Conservation (phyloP, 495 filamentous ascomycete genomes). For the Penicillium cosmopolitanum region DNA sequence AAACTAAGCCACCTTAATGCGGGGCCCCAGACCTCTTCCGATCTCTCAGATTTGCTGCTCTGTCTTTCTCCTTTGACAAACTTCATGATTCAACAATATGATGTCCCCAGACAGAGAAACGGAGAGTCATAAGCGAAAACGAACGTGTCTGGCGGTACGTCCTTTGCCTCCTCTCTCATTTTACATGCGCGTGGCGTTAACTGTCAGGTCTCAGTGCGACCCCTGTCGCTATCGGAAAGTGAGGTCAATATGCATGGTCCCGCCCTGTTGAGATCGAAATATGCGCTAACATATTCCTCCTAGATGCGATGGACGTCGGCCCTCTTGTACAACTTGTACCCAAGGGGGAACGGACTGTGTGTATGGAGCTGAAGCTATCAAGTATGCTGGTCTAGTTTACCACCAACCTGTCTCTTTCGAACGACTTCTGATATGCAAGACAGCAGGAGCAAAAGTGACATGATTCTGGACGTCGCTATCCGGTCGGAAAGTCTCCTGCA, state of each 20-base stretch:
- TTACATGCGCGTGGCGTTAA: neutral
- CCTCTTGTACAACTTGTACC: constrained; percentile 17
- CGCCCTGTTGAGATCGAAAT: neutral
- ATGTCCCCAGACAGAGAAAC: constrained; percentile 8
- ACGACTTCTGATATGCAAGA: neutral
- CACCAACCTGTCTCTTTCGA: neutral
- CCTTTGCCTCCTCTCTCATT: neutral
- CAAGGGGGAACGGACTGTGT: constrained; percentile 11
- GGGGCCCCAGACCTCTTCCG: constrained; percentile 5
- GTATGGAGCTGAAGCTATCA: constrained; percentile 18
- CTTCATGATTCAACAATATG: constrained; percentile 1
- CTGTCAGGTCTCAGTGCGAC: constrained; percentile 2
- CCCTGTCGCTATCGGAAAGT: constrained; percentile 20
- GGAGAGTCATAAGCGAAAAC: constrained; percentile 14
- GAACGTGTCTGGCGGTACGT: constrained; percentile 14
- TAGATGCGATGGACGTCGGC: constrained; percentile 23
- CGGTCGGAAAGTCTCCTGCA: constrained; percentile 18
- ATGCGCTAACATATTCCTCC: neutral
- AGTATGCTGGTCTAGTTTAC: constrained; percentile 4
- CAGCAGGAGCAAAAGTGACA: constrained; percentile 22
- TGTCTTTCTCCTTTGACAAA: neutral
- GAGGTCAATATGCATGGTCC: constrained; percentile 9
- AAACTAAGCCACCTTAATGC: constrained; percentile 4
- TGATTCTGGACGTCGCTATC: constrained; percentile 23
- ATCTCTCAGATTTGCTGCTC: neutral